Base-by-base conservation (phyloP, 805 yeast species). In the Brettanomyces sp. region DNA sequence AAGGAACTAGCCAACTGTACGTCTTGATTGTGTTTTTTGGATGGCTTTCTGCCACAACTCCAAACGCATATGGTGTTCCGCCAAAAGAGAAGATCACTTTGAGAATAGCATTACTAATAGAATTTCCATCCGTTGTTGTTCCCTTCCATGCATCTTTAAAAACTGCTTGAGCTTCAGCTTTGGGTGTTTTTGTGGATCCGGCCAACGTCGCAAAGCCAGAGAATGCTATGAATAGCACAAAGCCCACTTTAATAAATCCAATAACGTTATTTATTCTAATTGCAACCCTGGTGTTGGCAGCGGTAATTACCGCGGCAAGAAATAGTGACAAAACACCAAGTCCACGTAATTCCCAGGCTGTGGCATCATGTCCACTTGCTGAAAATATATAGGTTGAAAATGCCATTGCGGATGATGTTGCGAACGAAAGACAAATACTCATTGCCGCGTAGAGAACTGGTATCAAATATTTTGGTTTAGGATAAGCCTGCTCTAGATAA, bases 201-300 rank as follows among this genome's bases (percentile, higher is more conserved):
- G 82, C 87, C 36, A 86, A 70, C 1, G 88, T 88, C 13, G 83
- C 90, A 86, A 89, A 84, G 13, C 95, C 95, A 39, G 88, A 80
- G 38, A 85, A 70, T 8, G 83, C 70, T 48, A 86, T 83, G 59
- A 86, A 76, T 7, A 80, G 51, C 39, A 86, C 77, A 57, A 86
- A 79, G n/a, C 72, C 79, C 36, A 86, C 67, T 65, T 86, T 86
- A 72, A 85, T 80, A 18, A 80, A 53, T 47, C 95, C 95, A 45
- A 86, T 65, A 12, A 76, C 42, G 56, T 76, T 79, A 57, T 83
- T 88, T 40, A 86, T 62, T 49, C 73, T 73, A 45, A 85, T 73
- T 47, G 93, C 93, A 38, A 76, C 62, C 53, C 79, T 82, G 41
- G 84, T 79, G 56, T 76, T 73, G 13, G 77, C 38, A 11, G 79